Evolutionary conservation across 495 filamentous ascomycete genomes (phyloP).

Genomic region (Aspergillus ellipticus): DNA sequence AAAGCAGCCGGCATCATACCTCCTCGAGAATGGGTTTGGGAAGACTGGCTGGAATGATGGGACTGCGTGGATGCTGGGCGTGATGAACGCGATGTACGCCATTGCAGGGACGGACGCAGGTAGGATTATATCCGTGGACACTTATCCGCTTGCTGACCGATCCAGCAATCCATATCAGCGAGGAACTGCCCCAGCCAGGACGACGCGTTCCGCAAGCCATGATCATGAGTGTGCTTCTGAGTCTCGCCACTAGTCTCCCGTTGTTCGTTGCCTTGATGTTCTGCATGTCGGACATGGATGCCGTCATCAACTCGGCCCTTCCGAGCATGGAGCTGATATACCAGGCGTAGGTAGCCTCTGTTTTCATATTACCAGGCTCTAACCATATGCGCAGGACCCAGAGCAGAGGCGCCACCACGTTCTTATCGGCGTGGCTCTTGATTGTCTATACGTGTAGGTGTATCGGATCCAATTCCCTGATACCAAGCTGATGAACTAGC

Average conservation of each 20-base stretch:
- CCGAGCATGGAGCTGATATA: constrained; percentile 27
- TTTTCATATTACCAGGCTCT: not conserved
- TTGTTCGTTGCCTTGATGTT: constrained; percentile 34
- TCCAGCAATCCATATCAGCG: constrained; percentile 21
- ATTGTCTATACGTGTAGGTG: constrained; percentile 21
- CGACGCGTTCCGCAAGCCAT: constrained; percentile 31
- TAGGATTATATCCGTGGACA: not conserved
- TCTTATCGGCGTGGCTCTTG: constrained; percentile 23
- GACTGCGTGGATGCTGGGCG: not conserved
- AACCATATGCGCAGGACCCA: constrained; percentile 4
- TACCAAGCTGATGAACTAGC: constrained; percentile 4
- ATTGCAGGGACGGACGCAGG: not conserved
- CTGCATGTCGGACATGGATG: constrained; percentile 26
- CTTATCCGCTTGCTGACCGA: not conserved
- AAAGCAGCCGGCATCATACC: not conserved
- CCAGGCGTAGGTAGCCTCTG: constrained; percentile 11
- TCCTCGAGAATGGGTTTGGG: not conserved
- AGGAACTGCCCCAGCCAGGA: constrained; percentile 31
- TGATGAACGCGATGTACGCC: not conserved
- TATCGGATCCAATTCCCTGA: not conserved
- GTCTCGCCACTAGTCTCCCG: constrained; percentile 30
- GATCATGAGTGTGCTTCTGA: constrained; percentile 34
- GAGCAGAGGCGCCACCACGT: constrained; percentile 17
- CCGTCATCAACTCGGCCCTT: constrained; percentile 18
- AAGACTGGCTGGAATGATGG: not conserved